These are phyloP conservation scores for Silene coronaria DNA, from an alignment of 179 eudicot genomes.

Conservation along the genomic window DNA sequence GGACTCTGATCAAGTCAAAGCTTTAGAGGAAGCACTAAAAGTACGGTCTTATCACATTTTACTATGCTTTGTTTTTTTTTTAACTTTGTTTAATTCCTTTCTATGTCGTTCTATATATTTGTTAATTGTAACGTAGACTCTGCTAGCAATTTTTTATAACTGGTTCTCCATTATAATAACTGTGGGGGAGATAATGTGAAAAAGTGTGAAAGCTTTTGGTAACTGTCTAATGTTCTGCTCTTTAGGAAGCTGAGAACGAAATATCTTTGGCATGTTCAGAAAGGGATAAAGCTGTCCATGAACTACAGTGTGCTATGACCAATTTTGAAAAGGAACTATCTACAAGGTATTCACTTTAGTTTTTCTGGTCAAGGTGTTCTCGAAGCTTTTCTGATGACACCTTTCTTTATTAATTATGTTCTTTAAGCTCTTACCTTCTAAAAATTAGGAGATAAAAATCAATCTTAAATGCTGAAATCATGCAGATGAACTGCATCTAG, in stretches of 20 bases:
- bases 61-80: neutral
- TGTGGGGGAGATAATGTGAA: slow-evolving; percentile 4
- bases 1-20: slow-evolving; percentile 75
- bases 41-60: slow-evolving; percentile 33
- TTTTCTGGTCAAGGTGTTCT: neutral
- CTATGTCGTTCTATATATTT: neutral
- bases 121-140: neutral
- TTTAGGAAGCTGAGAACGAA: slow-evolving; percentile 93
- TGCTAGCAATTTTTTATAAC: slow-evolving; percentile 2
- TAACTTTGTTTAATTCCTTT: neutral
- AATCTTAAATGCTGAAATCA: neutral
- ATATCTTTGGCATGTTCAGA: slow-evolving; percentile 49
- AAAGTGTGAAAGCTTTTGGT: slow-evolving; percentile 17
- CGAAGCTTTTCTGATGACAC: neutral
- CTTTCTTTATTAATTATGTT: neutral
- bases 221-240: slow-evolving; percentile 14
- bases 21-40: slow-evolving; percentile 85
- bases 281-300: slow-evolving; percentile 70
- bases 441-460: neutral
- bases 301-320: slow-evolving; percentile 62
- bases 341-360: slow-evolving; percentile 42
- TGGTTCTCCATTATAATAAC: neutral
- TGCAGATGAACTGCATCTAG: neutral
- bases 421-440: neutral
- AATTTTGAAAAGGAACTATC: slow-evolving; percentile 63